These are phyloP conservation scores for Gynandropsis gynandra DNA, from an alignment of 345 rosid genomes.

Conservation along the genomic window DNA sequence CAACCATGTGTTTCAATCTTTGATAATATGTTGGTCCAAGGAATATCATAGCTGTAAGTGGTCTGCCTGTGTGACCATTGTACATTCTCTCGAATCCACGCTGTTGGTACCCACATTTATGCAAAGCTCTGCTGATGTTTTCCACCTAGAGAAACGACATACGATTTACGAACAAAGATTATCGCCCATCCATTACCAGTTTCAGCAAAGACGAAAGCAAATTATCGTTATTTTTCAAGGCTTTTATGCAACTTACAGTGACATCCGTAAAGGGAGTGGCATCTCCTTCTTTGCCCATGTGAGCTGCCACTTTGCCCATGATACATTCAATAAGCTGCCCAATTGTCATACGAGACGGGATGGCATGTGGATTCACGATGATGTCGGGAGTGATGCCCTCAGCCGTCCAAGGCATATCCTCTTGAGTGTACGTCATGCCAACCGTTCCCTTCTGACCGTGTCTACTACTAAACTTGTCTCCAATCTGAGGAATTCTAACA, in stretches of 20 bases:
- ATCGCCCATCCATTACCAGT: neutral
- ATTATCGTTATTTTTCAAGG: neutral
- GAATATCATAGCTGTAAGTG: constrained; percentile 83
- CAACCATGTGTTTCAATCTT: constrained; percentile 95
- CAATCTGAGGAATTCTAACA: constrained; percentile 92
- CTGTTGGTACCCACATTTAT: constrained; percentile 97
- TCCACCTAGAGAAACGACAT: constrained; percentile 54
- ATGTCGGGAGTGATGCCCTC: constrained; percentile 96
- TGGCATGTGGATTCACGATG: constrained; percentile 95
- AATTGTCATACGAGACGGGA: constrained; percentile 98
- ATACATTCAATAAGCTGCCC: constrained; percentile 99
- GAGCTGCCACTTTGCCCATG: constrained; percentile 99
- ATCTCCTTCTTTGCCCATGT: constrained; percentile 99
- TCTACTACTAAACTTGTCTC: constrained; percentile 97
- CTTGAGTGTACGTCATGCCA: constrained; percentile 97
- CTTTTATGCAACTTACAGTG: constrained; percentile 48
- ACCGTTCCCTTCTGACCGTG: constrained; percentile 99
- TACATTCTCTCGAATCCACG: constrained; percentile 98
- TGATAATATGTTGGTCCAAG: constrained; percentile 98
- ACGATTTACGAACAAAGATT: constrained; percentile 4
- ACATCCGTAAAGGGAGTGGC: constrained; percentile 99
- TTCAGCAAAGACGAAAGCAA: neutral
- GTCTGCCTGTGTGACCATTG: constrained; percentile 92
- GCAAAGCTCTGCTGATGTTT: constrained; percentile 95
- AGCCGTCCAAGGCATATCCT: constrained; percentile 98